These are phyloP conservation scores for Russula emetica DNA, from an alignment of 768 basidiomycete genomes.

Conservation along the genomic window DNA sequence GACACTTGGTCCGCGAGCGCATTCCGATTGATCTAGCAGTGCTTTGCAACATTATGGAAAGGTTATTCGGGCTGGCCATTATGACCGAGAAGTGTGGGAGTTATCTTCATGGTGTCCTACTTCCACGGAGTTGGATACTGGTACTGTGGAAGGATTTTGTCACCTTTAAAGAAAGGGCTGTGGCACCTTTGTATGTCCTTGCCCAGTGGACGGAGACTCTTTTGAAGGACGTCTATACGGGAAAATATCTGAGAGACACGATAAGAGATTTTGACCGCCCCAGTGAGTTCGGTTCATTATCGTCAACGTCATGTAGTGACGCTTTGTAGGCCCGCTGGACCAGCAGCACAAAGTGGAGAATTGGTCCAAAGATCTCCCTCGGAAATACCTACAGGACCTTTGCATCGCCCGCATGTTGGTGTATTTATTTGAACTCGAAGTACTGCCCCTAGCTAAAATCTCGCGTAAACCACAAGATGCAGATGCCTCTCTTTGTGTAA, in stretches of 20 bases:
- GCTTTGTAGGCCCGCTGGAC: not conserved
- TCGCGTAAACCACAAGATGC: constrained; percentile 4
- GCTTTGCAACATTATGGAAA: constrained; percentile 51
- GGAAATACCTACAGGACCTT: constrained; percentile 10
- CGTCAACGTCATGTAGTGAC: not conserved
- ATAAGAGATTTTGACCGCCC: not conserved
- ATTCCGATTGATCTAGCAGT: constrained; percentile 44
- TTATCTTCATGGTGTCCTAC: constrained; percentile 43
- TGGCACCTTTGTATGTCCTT: not conserved
- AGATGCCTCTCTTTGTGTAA: constrained; percentile 18
- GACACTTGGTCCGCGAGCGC: constrained; percentile 41
- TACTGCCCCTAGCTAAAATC: not conserved
- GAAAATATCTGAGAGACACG: constrained; percentile 7
- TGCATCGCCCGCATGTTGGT: constrained; percentile 17
- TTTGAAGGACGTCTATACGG: constrained; percentile 16
- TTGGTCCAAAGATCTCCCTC: not conserved
- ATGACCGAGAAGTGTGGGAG: constrained; percentile 35
- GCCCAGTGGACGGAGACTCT: not conserved
- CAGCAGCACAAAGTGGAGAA: not conserved
- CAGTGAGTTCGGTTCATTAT: not conserved
- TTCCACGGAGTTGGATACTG: constrained; percentile 54
- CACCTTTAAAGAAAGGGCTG: not conserved
- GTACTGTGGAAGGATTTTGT: constrained; percentile 24
- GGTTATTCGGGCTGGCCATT: constrained; percentile 41
- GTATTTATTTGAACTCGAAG: not conserved